Evolutionary conservation across 1,139 yeast species (phyloP), one percentile per base, ranked within the genome.

Genomic region (Lodderomyces parapsilosis): DNA sequence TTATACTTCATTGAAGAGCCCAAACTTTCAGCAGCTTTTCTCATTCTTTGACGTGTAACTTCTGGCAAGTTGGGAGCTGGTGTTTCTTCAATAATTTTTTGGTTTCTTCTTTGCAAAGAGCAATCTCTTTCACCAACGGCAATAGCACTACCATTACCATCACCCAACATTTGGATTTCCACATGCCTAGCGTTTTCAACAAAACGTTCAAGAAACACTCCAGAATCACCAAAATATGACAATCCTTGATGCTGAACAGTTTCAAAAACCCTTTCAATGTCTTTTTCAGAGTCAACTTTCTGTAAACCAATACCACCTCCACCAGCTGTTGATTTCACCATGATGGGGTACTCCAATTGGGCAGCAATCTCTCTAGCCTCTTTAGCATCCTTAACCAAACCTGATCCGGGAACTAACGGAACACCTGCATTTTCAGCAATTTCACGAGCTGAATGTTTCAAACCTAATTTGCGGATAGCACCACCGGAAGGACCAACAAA

Each of bases 221-320:
- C 97, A 11, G 96, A 73, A 65, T 93, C 97, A 52, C 96, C 96
- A 60, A 93, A 93, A 62, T 88, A 91, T 0, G 95, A 80, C 59
- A 82, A 76, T 49, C 97, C 98, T 67, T 90, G 97, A 66, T 89
- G 96, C 60, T 87, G 86, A 36, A 93, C 98, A 5, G 96, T 84
- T 55, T 81, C 86, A 65, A 89, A 91, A 13, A 91, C 95, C 50
- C 86, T 71, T 65, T 81, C 87, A 49, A 91, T 81, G 47, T 91
- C 96, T 13, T 66, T 80, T 53, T 81, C 88, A 36, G 81, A 76
- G 57, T 90, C 96, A 48, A 91, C 97, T 61, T 90, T 86, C 62
- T 90, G 97, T 55, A 93, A 73, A 51, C 99, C 99, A 58, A 91
- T 93, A 66, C 99, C 99, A 63, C 99, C 99, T 57, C 99, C 99